These are phyloP conservation scores for Kuraishia borneana DNA, from an alignment of 805 yeast species.

Conservation along the genomic window DNA sequence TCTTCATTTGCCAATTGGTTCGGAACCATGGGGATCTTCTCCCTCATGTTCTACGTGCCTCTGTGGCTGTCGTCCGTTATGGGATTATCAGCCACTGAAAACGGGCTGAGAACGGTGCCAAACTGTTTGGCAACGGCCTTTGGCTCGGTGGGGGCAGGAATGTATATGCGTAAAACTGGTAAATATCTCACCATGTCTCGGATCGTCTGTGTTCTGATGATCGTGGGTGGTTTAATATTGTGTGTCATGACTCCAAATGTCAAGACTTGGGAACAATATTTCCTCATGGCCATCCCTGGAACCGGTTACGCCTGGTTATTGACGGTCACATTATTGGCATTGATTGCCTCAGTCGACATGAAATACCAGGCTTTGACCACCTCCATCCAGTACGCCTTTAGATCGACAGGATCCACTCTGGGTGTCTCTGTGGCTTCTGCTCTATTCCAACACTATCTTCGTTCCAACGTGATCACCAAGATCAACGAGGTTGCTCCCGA, in stretches of 20 bases:
- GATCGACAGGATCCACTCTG: constrained; percentile 78
- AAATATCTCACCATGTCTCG: constrained; percentile 38
- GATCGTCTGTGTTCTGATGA: constrained; percentile 25
- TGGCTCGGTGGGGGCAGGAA: constrained; percentile 55
- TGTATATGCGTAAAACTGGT: constrained; percentile 59
- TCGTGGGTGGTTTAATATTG: constrained; percentile 30
- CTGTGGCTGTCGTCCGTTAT: constrained; percentile 48
- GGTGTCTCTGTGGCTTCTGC: constrained; percentile 68
- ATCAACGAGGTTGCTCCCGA: constrained; percentile 17
- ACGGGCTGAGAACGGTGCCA: constrained; percentile 42
- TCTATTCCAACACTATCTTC: constrained; percentile 43
- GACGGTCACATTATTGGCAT: constrained; percentile 57
- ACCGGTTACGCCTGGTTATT: constrained; percentile 51
- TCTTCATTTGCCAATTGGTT: constrained; percentile 64
- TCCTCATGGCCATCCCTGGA: constrained; percentile 40
- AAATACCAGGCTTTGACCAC: constrained; percentile 72
- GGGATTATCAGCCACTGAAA: constrained; percentile 39
- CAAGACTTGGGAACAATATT: constrained; percentile 22
- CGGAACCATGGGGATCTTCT: constrained; percentile 54
- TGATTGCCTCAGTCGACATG: constrained; percentile 60
- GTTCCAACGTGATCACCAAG: constrained; percentile 12
- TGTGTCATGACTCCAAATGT: constrained; percentile 15
- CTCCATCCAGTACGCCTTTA: constrained; percentile 74
- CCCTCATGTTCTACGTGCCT: constrained; percentile 62
- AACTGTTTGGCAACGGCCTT: constrained; percentile 54